Evolutionary conservation across 2,329 filamentous ascomycete species (phyloP), one percentile per base, ranked within the genome.

Genomic region (Xylariaceae sp.): DNA sequence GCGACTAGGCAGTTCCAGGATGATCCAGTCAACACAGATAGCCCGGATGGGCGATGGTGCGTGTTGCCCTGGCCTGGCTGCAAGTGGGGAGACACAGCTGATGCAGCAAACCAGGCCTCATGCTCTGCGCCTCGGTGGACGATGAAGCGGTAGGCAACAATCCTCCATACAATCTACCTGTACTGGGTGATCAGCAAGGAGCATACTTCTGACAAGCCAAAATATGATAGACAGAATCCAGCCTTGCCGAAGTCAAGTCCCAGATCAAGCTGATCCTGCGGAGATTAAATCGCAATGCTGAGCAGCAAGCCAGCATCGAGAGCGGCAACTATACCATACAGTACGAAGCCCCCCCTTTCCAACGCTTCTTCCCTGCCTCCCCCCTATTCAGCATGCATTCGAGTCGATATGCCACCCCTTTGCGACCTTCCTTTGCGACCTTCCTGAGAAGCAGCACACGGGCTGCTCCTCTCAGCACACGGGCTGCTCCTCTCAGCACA

Each of bases 1-100:
- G n/a, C n/a, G n/a, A n/a, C n/a, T n/a, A n/a, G n/a, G n/a, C 18
- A 32, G 19, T 32, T 14, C 25, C 45, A 59, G 48, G 17, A 92
- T 90, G 88, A 90, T 94, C 53, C 78, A 77, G 60, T 92, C 89
- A 52, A 98, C 90, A 33, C 86, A 94, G 65, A 94, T 98, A 65
- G 83, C 87, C 46, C 76, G 92, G 62, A 75, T 96, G 39, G 49
- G 51, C 32, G 92, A 96, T 65, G 90, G 88, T 92, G 56, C 38
- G 50, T 41, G 19, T 24, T 12, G 39, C 36, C 30, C 40, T 29
- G 6, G 14, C 12, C 35, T 52, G 5, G 11, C 4, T 22, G 9
- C 19, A 15, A 21, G 19, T 12, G 9, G 38, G 54, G 48, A 27
- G 21, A 35, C 31, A 34, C 5, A 33, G 41, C 31, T 42, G 38